Conservation (phyloP, 1,284 basidiomycete genomes). For the Moesziomyces globuligerus region DNA sequence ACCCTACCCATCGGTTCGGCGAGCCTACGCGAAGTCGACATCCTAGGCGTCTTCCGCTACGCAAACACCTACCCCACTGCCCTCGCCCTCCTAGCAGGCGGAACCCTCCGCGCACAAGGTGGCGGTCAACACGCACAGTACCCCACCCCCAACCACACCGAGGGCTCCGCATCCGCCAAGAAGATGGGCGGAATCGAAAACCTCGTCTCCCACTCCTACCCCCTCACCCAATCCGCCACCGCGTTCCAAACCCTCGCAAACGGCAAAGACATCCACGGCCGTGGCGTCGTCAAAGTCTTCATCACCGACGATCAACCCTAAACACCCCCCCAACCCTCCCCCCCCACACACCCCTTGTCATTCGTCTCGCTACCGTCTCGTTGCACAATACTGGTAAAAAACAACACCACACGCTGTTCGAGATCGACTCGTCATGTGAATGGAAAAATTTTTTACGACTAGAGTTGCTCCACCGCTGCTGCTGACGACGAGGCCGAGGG, state of each 20-base stretch:
- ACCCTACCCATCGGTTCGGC: constrained; percentile 79
- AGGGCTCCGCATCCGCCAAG: constrained; percentile 23
- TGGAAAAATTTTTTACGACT: too few relatives aligned
- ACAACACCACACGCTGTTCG: too few relatives aligned
- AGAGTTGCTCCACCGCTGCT: too few relatives aligned
- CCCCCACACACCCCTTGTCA: too few relatives aligned
- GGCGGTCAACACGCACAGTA: constrained; percentile 31
- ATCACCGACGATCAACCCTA: constrained; percentile 46
- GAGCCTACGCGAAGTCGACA: constrained; percentile 88
- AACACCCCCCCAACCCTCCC: neutral
- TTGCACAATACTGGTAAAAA: neutral
- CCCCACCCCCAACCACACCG: neutral
- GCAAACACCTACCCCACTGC: constrained; percentile 86
- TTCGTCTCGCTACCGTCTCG: neutral
- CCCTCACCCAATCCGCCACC: constrained; percentile 35
- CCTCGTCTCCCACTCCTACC: constrained; percentile 52
- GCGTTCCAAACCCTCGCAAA: constrained; percentile 54
- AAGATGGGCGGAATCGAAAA: constrained; percentile 55
- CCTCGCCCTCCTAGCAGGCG: constrained; percentile 50
- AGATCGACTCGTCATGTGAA: too few relatives aligned
- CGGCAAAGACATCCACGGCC: constrained; percentile 39
- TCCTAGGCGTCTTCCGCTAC: constrained; percentile 85
- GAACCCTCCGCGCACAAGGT: constrained; percentile 43
- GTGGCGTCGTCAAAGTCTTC: constrained; percentile 59
- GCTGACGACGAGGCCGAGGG: too few relatives aligned